These are phyloP conservation scores for Candida pseudofarinosa DNA, from an alignment of 805 yeast genomes.

Conservation along the genomic window DNA sequence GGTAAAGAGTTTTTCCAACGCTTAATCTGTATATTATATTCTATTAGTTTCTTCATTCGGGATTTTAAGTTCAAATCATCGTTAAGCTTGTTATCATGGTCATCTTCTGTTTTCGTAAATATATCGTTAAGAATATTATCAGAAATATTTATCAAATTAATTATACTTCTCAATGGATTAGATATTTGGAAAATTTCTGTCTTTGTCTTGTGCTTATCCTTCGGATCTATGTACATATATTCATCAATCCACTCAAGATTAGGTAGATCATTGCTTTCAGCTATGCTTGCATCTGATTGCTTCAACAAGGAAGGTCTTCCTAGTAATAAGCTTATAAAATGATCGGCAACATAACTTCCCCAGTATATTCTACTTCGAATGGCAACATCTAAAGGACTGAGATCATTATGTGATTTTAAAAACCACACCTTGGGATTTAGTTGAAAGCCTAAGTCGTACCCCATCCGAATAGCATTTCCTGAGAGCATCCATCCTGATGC, in stretches of 20 bases:
- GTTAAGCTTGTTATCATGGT: slow-evolving; percentile 19
- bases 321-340: slow-evolving; percentile 52
- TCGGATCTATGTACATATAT: slow-evolving; percentile 36
- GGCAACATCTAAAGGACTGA: slow-evolving; percentile 49
- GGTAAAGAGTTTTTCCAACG: slow-evolving; percentile 52
- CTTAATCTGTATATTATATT: slow-evolving; percentile 48
- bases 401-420: slow-evolving; percentile 32
- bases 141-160: slow-evolving; percentile 39
- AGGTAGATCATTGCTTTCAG: slow-evolving; percentile 56
- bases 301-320: slow-evolving; percentile 58
- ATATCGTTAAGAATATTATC: slow-evolving; percentile 44
- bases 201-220: slow-evolving; percentile 12
- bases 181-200: slow-evolving; percentile 33
- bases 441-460: slow-evolving; percentile 62
- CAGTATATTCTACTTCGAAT: slow-evolving; percentile 60
- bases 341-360: slow-evolving; percentile 66
- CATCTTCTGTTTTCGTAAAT: slow-evolving; percentile 35
- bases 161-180: slow-evolving; percentile 40
- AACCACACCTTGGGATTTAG: slow-evolving; percentile 60
- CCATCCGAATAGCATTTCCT: slow-evolving; percentile 62
- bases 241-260: slow-evolving; percentile 63
- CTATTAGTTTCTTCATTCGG: slow-evolving; percentile 32
- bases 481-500: slow-evolving; percentile 61
- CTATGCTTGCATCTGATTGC: slow-evolving; percentile 55
- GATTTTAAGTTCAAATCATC: slow-evolving; percentile 43